Evolutionary conservation across 2,329 filamentous ascomycete species (phyloP), one percentile per base, ranked within the genome.

Genomic region (Diaporthe vexans): DNA sequence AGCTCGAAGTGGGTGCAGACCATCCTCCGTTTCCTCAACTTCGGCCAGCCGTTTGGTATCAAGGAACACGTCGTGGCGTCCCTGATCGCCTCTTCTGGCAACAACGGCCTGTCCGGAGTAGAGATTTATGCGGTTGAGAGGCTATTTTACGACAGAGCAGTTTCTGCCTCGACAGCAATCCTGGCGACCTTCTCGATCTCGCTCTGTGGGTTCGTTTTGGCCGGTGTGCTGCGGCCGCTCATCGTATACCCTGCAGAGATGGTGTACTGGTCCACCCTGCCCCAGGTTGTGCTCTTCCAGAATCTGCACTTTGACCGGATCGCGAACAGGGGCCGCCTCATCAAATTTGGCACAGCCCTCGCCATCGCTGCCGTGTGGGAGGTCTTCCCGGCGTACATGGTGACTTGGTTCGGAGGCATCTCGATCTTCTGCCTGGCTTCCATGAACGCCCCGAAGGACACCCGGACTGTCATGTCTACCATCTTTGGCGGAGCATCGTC

Each of bases 171-270:
- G 26, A 65, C 59, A 1, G 59, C 59, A 5, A 15, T 65, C 19
- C 8, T 65, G 26, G 59, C 59, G 43, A 65, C 59, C 3, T 65
- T 65, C 59, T 65, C 59, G 4, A 65, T 65, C 5, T 65, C 59
- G 19, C 40, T 65, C 17, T 65, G 59, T 26, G 59, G 59, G 26
- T 65, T 65, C 40, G 59, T 65, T 13, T 13, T 65, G 19, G 59
- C 59, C 26, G 59, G 59, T 4, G 40, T 65, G 26, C 26, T 65
- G 19, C 51, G 59, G 59, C 59, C 59, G 10, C 43, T 65, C 19
- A 65, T 65, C 15, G 59, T 65, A 2, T 65, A 65, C 26, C 59
- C 59, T 29, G 59, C 59, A n/a, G 59, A 65, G 43, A 65, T 65
- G 59, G 59, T 65, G 4, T 65, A 65, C 10, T 65, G 59, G 59